phyloP scores from a whole-genome alignment of 108 stramenopile species.

The Nitzschia sp. region DNA sequence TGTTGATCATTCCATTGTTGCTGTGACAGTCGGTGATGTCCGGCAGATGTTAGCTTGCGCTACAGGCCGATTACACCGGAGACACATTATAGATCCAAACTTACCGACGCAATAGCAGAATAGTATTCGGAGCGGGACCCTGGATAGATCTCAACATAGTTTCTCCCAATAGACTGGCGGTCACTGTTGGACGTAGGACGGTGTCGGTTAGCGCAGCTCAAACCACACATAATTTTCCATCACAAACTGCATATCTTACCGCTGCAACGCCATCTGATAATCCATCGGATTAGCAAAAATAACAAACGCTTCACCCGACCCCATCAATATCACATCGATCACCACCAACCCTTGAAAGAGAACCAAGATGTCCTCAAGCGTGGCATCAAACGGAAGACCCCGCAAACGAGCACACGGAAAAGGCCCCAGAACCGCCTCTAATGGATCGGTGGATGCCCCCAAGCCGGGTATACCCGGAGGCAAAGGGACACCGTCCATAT shows the following conservation, averaged over 20 bases:
- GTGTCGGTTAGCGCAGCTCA: neutral
- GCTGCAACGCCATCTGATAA: slow-evolving; percentile 90
- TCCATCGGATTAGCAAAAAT: slow-evolving; percentile 94
- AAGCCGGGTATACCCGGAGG: slow-evolving; percentile 70
- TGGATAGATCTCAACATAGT: slow-evolving; percentile 89
- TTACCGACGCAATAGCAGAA: slow-evolving; percentile 82
- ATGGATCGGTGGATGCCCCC: slow-evolving; percentile 75
- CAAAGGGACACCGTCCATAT: slow-evolving; percentile 58
- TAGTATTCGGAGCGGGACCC: slow-evolving; percentile 91
- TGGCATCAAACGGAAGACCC: slow-evolving; percentile 89
- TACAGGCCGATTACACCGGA: no score
- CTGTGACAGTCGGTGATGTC: no score
- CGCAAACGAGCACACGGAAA: slow-evolving; percentile 92
- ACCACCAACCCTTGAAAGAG: slow-evolving; percentile 95
- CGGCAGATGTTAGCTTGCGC: no score
- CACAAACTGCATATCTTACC: slow-evolving; percentile 46
- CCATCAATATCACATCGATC: slow-evolving; percentile 86
- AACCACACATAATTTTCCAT: neutral
- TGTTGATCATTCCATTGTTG: slow-evolving; percentile 73
- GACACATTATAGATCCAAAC: slow-evolving; percentile 31
- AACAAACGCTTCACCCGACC: slow-evolving; percentile 87
- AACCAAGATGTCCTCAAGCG: slow-evolving; percentile 88
- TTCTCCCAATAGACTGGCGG: slow-evolving; percentile 79
- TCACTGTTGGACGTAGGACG: slow-evolving; percentile 42
- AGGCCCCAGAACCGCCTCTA: slow-evolving; percentile 86